Evolutionary conservation across 352 stramenopile species (phyloP), one percentile per base, ranked within the genome.

Genomic region (Pythium aquatile): DNA sequence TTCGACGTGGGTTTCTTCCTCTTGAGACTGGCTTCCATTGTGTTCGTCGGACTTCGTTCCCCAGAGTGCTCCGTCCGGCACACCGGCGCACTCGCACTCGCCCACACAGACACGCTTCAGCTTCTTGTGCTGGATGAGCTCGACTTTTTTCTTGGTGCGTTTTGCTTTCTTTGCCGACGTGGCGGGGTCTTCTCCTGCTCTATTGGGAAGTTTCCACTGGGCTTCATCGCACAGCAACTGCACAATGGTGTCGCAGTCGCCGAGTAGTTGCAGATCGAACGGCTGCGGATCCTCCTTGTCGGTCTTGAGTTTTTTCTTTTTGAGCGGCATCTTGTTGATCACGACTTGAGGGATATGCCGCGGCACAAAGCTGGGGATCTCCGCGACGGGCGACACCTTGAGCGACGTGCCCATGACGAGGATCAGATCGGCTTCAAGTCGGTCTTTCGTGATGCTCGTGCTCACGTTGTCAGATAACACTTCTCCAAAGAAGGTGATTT

Each of bases 321-420:
- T 90, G 10, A 97, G 70, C n/a, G 75, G 75, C 8, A 91, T 92
- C 70, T 87, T 93, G 68, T 97, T 97, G 59, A 97, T 93, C 54
- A 97, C 83, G 28, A 97, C 76, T 49, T 96, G 83, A 26, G 88
- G 88, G 35, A 95, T 88, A 53, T 93, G 78, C 1, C 74, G 66
- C 2, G 87, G 81, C 35, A 97, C 70, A 59, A 90, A 94, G n/a
- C 85, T 85, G 6, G 87, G 86, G 47, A 97, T 93, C 61, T 91
- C 83, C n/a, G 93, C 91, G 20, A 99, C 92, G 3, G 97, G 97
- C 39, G 87, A 87, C 32, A 99, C 98, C 58, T 97, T 97, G 2
- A 99, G 79, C 8, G 93, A 99, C 26, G 98, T 99, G 55, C 98
- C 98, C 66, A 99, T 98, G 24, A 99, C 96, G 42, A 99, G 88